These are phyloP conservation scores for Rehmannia glutinosa DNA, from an alignment of 257 asterid genomes.

Conservation along the genomic window DNA sequence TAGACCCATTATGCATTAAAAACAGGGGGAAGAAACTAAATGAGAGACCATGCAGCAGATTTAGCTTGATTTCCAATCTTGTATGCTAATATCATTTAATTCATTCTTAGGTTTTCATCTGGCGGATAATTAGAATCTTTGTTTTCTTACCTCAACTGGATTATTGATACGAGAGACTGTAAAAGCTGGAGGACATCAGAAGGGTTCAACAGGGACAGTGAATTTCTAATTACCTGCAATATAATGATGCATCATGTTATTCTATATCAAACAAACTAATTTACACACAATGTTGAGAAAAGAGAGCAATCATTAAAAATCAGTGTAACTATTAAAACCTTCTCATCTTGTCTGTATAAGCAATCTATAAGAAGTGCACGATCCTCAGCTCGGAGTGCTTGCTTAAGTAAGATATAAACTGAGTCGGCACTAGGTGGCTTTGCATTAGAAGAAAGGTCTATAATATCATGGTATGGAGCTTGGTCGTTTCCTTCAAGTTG, in stretches of 20 bases:
- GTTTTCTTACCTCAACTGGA: conserved; percentile 56
- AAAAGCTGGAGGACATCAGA: conserved; percentile 84
- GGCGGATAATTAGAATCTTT: neutral
- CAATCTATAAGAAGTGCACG: conserved; percentile 77
- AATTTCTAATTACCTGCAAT: conserved; percentile 74
- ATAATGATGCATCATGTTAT: conserved; percentile 3
- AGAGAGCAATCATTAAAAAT: neutral
- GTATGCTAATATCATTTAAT: neutral
- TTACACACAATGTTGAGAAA: neutral
- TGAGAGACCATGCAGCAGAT: too few relatives aligned
- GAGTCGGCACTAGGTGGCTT: conserved; percentile 97
- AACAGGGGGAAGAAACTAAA: too few relatives aligned
- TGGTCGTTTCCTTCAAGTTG: conserved; percentile 37
- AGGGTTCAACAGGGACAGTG: conserved; percentile 64
- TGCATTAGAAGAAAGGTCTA: conserved; percentile 22
- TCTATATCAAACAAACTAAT: conserved; percentile 2
- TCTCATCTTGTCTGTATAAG: conserved; percentile 80
- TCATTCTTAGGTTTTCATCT: neutral
- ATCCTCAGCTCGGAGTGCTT: conserved; percentile 87
- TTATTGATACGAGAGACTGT: conserved; percentile 62
- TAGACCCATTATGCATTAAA: too few relatives aligned
- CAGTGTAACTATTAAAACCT: conserved; percentile 41
- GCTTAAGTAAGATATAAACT: conserved; percentile 75
- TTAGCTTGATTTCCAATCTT: neutral
- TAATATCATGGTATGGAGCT: conserved; percentile 26